Conservation (phyloP, 345 rosid species). For the Noccaea caerulescens region DNA sequence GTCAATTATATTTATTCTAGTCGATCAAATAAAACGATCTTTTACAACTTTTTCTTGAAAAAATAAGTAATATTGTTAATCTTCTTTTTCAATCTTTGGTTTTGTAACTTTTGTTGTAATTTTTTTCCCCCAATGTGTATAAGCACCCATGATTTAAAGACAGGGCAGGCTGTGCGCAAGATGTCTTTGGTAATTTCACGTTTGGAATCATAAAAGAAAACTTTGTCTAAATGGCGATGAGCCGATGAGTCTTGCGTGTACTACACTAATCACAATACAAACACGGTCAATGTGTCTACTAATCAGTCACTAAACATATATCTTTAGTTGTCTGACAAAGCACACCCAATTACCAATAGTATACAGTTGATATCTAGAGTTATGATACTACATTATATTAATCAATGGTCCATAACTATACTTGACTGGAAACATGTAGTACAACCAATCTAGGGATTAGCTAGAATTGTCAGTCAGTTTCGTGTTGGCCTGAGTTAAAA, state of each 20-base stretch:
- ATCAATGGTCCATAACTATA: conserved; percentile 35
- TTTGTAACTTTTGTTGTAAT: no score
- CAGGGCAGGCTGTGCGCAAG: background rate
- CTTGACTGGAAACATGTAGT: conserved; percentile 30
- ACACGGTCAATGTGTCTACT: background rate
- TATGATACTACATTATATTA: background rate
- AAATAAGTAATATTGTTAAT: background rate
- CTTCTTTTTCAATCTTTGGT: no score
- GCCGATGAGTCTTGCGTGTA: background rate
- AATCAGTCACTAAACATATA: background rate
- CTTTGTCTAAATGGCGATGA: background rate
- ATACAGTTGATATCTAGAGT: background rate
- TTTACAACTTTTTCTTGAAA: background rate
- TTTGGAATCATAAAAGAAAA: conserved; percentile 7
- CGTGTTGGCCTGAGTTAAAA: conserved; percentile 35
- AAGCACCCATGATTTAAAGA: background rate
- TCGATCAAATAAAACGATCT: background rate
- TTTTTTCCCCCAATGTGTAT: no score
- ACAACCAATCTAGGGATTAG: conserved; percentile 33
- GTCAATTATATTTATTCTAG: background rate
- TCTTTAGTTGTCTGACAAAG: conserved; percentile 2
- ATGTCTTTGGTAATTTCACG: background rate
- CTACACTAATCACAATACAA: no score
- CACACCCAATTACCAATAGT: conserved; percentile 7
- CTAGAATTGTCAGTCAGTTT: conserved; percentile 43